phyloP scores from a whole-genome alignment of 495 filamentous ascomycete species.

The Lindgomyces ingoldianus region DNA sequence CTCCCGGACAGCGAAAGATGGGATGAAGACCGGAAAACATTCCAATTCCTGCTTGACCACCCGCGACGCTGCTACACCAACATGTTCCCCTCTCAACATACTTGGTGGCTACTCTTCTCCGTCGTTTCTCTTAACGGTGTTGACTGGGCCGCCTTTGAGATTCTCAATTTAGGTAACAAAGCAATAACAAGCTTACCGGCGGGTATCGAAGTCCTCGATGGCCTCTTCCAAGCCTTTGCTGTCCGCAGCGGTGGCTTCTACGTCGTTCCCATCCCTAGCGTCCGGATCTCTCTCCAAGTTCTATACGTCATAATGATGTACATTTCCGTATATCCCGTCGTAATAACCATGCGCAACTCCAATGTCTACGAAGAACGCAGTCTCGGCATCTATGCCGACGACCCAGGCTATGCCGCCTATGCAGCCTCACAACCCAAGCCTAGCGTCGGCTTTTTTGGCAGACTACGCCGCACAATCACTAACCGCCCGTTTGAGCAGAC shows the following conservation, averaged over 20 bases:
- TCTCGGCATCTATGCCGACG: conserved; percentile 66
- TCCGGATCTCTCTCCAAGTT: conserved; percentile 73
- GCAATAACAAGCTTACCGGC: conserved; percentile 59
- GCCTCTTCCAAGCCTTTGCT: conserved; percentile 80
- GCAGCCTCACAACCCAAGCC: conserved; percentile 27
- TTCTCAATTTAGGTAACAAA: conserved; percentile 74
- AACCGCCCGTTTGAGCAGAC: conserved; percentile 44
- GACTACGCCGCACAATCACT: conserved; percentile 34
- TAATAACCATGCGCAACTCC: conserved; percentile 55
- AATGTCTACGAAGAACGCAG: conserved; percentile 59
- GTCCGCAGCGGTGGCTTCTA: conserved; percentile 85
- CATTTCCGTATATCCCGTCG: conserved; percentile 64
- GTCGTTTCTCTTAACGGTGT: conserved; percentile 75
- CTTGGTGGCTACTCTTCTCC: conserved; percentile 76
- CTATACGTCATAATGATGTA: conserved; percentile 90
- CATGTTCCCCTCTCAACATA: conserved; percentile 73
- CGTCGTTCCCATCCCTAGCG: conserved; percentile 68
- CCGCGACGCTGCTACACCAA: conserved; percentile 81
- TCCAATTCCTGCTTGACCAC: conserved; percentile 79
- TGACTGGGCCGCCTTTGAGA: conserved; percentile 79
- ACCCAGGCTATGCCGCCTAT: conserved; percentile 43
- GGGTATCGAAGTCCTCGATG: conserved; percentile 67
- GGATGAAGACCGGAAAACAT: conserved; percentile 59
- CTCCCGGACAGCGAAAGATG: conserved; percentile 50
- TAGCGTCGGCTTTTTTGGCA: conserved; percentile 36